These are phyloP conservation scores for Corylus heterophylla DNA, from an alignment of 306 rosid species.

Conservation along the genomic window DNA sequence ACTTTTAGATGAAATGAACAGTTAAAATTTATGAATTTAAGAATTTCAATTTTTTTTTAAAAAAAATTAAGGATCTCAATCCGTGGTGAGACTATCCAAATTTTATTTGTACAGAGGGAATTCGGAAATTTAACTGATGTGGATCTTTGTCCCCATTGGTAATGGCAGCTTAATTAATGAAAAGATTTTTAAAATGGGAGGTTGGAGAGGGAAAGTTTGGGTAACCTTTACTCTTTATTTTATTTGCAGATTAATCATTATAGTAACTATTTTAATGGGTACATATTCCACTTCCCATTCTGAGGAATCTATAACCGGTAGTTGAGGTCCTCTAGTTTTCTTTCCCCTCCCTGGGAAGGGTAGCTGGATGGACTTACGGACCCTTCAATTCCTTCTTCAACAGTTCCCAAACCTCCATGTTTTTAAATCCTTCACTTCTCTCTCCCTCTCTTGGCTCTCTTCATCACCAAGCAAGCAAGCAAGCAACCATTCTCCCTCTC, in stretches of 20 bases:
- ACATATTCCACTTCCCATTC: conserved; percentile 9
- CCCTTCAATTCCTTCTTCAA: conserved; percentile 1
- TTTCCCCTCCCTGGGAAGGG: conserved; percentile 15
- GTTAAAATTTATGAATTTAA: too few relatives aligned
- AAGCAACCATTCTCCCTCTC: neutral
- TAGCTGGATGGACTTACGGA: conserved; percentile 20
- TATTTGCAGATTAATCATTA: neutral
- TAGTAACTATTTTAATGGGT: neutral
- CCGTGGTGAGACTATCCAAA: too few relatives aligned
- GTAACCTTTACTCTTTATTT: too few relatives aligned
- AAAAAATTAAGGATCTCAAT: too few relatives aligned
- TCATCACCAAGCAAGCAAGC: neutral
- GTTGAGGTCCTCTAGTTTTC: conserved; percentile 8
- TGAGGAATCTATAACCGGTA: conserved; percentile 4
- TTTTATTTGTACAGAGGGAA: too few relatives aligned
- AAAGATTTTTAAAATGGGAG: too few relatives aligned
- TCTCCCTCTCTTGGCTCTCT: neutral
- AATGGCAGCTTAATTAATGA: too few relatives aligned
- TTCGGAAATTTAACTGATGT: too few relatives aligned
- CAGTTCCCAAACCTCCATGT: neutral
- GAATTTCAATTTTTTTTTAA: too few relatives aligned
- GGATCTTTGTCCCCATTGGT: too few relatives aligned
- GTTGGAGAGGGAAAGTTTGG: too few relatives aligned
- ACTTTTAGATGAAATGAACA: too few relatives aligned
- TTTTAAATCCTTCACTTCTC: neutral